These are phyloP conservation scores for Albugo laibachii DNA, from an alignment of 352 stramenopile species.

Conservation along the genomic window DNA sequence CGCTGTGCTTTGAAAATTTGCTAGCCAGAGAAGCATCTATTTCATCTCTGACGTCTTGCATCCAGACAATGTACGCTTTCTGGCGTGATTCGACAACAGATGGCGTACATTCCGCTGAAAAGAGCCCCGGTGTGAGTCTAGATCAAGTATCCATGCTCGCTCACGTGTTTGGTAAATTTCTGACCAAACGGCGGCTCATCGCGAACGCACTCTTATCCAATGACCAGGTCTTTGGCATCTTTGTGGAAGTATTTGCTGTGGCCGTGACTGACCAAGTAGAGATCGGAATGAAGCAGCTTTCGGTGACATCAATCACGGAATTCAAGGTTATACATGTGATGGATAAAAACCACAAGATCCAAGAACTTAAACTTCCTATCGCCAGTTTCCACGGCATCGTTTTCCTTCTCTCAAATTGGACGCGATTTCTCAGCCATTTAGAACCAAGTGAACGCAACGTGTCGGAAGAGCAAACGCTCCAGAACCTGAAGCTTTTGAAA, in stretches of 20 bases:
- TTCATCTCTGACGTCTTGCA: slow-evolving; percentile 30
- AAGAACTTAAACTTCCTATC: slow-evolving; percentile 58
- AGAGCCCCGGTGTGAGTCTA: slow-evolving; percentile 6
- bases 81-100: slow-evolving; percentile 18
- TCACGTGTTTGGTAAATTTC: slow-evolving; percentile 36
- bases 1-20: slow-evolving; percentile 41
- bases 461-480: not conserved
- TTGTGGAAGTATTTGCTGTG: slow-evolving; percentile 48
- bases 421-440: not conserved
- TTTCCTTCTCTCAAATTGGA: slow-evolving; percentile 27
- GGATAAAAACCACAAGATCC: slow-evolving; percentile 31
- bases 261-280: slow-evolving; percentile 44
- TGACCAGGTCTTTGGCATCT: slow-evolving; percentile 27
- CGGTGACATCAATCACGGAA: slow-evolving; percentile 37
- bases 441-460: not conserved
- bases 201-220: slow-evolving; percentile 37
- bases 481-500: slow-evolving; percentile 15
- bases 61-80: slow-evolving; percentile 46
- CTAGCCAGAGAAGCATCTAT: slow-evolving; percentile 57
- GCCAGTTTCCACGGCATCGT: slow-evolving; percentile 49
- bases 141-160: slow-evolving; percentile 42
- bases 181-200: slow-evolving; percentile 45
- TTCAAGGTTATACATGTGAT: slow-evolving; percentile 68
- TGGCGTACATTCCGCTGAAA: not conserved
- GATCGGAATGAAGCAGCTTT: slow-evolving; percentile 26